These are phyloP conservation scores for Phytophthora cactorum DNA, from an alignment of 352 stramenopile species.

Conservation along the genomic window DNA sequence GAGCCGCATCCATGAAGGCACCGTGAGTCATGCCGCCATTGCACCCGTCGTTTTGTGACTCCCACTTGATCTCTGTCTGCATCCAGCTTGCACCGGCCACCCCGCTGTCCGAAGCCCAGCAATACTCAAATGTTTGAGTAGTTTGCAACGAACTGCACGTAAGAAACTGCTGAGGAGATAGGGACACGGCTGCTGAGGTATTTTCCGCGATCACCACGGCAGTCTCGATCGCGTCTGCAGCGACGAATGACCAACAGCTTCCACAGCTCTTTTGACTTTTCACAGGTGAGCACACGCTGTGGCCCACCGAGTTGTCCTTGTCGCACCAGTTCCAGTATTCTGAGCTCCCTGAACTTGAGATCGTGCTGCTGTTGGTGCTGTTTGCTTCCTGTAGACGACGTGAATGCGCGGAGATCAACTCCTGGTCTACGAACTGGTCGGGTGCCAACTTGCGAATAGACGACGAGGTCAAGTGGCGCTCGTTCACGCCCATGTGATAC, in stretches of 20 bases:
- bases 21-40: constrained; percentile 86
- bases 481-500: constrained; percentile 76
- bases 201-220: constrained; percentile 76
- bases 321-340: constrained; percentile 80
- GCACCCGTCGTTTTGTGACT: constrained; percentile 77
- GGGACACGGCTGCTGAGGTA: constrained; percentile 53
- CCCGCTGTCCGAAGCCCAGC: constrained; percentile 60
- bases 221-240: constrained; percentile 81
- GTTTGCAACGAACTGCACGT: constrained; percentile 70
- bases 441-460: constrained; percentile 43
- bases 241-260: constrained; percentile 84
- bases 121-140: constrained; percentile 81
- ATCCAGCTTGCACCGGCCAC: constrained; percentile 68
- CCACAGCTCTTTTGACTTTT: constrained; percentile 87
- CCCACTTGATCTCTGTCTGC: constrained; percentile 71
- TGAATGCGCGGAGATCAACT: constrained; percentile 43
- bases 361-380: constrained; percentile 28
- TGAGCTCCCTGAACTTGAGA: constrained; percentile 28
- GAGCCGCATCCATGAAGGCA: constrained; percentile 76
- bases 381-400: constrained; percentile 38
- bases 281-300: constrained; percentile 70
- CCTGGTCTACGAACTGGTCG: constrained; percentile 64
- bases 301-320: constrained; percentile 56
- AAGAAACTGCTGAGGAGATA: constrained; percentile 83
- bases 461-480: constrained; percentile 60